phyloP scores from a whole-genome alignment of 2,329 filamentous ascomycete genomes.

The Cladophialophora chaetospira region DNA sequence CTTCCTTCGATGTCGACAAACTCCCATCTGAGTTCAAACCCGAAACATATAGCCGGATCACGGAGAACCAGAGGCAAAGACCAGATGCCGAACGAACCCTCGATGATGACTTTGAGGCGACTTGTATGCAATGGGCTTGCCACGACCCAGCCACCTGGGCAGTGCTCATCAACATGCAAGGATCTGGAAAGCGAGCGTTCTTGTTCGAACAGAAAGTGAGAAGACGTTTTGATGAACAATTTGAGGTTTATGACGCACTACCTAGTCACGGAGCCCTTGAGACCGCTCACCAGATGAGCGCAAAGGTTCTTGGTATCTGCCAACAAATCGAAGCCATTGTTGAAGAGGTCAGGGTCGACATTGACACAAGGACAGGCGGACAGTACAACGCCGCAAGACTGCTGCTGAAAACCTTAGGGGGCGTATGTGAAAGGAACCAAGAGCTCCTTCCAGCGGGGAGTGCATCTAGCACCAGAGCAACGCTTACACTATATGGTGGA shows the following conservation, averaged over 20 bases:
- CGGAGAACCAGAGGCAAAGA: constrained; percentile 30
- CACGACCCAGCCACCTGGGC: constrained; percentile 47
- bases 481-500: constrained; percentile 11
- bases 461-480: not conserved
- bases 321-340: constrained; percentile 6
- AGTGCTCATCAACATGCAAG: constrained; percentile 47
- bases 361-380: not conserved
- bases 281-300: not conserved
- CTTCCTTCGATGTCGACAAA: constrained; percentile 44
- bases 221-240: constrained; percentile 41
- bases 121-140: constrained; percentile 48
- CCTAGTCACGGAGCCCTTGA: not conserved
- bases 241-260: constrained; percentile 40
- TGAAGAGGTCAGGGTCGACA: constrained; percentile 2
- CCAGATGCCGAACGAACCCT: constrained; percentile 48
- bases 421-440: constrained; percentile 11
- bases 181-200: constrained; percentile 43
- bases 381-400: constrained; percentile 10
- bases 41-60: constrained; percentile 42
- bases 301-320: constrained; percentile 3
- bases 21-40: constrained; percentile 47
- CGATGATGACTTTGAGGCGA: constrained; percentile 48
- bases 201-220: constrained; percentile 49
- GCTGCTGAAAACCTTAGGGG: constrained; percentile 7
- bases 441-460: not conserved